Base-by-base conservation (phyloP, 176 grass and related monocot species). In the Phoenix roebelenii region DNA sequence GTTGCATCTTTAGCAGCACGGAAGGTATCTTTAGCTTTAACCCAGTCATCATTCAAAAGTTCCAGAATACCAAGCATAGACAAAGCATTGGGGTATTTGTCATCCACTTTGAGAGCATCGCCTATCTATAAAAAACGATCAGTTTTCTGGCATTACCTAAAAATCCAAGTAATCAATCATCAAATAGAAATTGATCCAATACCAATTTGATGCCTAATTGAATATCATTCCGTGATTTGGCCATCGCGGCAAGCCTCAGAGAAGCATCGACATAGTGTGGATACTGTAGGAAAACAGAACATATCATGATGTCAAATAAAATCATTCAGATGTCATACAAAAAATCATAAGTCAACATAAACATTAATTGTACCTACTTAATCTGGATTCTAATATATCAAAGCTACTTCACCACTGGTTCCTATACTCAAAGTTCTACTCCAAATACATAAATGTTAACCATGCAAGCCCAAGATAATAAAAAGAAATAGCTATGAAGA, bases 31-130 rank as follows among this genome's bases (percentile, higher is more conserved):
- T 96, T 96, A 19, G 91, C 91, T 60, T 83, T 87, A 62, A 96
- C 63, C 86, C 91, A 90, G 68, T 90, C 91, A 73, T 90, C 91
- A 62, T 62, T 77, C 58, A 84, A 83, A 64, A 96, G 84, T 76
- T 96, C 80, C 74, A 96, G 83, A 52, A 72, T 70, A 76, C 86
- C 91, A 67, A 96, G 87, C 83, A 90, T 96, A 73, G 77, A 90
- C 23, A 96, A 58, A 23, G 83, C 86, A 82, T 96, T 81, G 49
- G 86, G 72, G 66, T 79, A 85, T 74, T 90, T 96, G 22, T 81
- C 83, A 63, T 96, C 87, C 67, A 90, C 85, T 85, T 90, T 96
- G 44, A 96, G 81, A 67, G 91, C 86, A 77, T 96, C 91, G 66
- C 68, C 78, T 56, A 90, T 76, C 89, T 95, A 58, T 4, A 73